A percentile compares a stretch with the other conserved stretches of the same genome.
Evolutionary conservation across 768 basidiomycete genomes (phyloP).

Genomic region (Mycena pura): DNA sequence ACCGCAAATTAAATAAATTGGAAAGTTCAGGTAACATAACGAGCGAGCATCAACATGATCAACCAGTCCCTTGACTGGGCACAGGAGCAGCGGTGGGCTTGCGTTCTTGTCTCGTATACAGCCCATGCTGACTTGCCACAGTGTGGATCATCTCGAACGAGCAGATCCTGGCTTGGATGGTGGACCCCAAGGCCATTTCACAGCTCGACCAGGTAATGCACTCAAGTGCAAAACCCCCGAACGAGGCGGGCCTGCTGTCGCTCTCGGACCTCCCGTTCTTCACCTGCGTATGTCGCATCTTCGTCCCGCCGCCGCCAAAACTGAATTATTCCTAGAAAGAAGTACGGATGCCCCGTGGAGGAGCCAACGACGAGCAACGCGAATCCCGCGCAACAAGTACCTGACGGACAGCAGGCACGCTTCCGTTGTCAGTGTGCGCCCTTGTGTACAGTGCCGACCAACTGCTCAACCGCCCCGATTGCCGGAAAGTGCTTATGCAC

Average conservation of each 20-base stretch:
- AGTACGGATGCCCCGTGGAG: conserved; percentile 76
- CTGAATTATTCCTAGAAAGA: conserved; percentile 3
- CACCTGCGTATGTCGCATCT: conserved; percentile 63
- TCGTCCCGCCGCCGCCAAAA: background rate
- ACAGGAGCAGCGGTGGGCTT: conserved; percentile 63
- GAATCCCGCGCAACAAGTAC: conserved; percentile 64
- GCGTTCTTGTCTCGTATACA: background rate
- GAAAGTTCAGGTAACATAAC: too few relatives aligned
- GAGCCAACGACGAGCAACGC: conserved; percentile 64
- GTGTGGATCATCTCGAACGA: conserved; percentile 77
- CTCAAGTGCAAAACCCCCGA: conserved; percentile 71
- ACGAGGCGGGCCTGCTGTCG: conserved; percentile 64
- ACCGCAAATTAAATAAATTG: too few relatives aligned
- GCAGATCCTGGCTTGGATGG: conserved; percentile 77
- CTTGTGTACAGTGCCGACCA: background rate
- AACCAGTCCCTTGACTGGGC: conserved; percentile 84
- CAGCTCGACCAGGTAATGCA: conserved; percentile 59
- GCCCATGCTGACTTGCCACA: conserved; percentile 25
- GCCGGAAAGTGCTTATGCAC: conserved; percentile 67
- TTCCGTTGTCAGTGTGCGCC: conserved; percentile 60
- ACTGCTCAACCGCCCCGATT: conserved; percentile 48
- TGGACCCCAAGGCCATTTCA: conserved; percentile 67
- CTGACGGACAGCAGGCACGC: conserved; percentile 52
- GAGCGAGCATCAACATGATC: conserved; percentile 75
- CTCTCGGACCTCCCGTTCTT: conserved; percentile 80